A percentile compares a stretch with the other conserved stretches of the same genome.
Conservation (phyloP, 176 grass and related monocot species). For the Raddia guianensis region DNA sequence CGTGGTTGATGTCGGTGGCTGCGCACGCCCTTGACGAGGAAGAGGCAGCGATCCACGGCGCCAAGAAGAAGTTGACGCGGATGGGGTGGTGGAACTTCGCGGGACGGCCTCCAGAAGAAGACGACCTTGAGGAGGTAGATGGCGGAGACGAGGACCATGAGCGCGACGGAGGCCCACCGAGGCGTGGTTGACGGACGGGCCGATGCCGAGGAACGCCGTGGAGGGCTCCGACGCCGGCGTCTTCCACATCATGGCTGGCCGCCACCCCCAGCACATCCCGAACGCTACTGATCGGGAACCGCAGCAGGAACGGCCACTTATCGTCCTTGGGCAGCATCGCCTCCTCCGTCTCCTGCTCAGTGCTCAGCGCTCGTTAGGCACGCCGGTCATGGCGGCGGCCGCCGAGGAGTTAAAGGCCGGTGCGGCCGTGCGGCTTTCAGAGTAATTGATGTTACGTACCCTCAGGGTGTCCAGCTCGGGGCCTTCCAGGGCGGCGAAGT, state of each 20-base stretch:
- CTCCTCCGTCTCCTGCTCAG: conserved; percentile 39
- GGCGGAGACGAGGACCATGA: conserved; percentile 51
- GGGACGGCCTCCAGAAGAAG: conserved; percentile 65
- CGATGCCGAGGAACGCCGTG: conserved; percentile 54
- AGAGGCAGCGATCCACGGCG: conserved; percentile 74
- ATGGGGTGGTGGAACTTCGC: conserved; percentile 84
- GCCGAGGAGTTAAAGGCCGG: no score
- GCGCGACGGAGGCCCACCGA: conserved; percentile 61
- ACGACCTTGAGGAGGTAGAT: conserved; percentile 68
- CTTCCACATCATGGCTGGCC: conserved; percentile 89
- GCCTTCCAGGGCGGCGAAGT: conserved; percentile 79
- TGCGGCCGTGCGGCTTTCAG: no score
- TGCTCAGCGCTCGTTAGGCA: no score
- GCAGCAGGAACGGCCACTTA: conserved; percentile 83
- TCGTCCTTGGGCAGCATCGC: conserved; percentile 69
- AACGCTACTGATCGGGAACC: conserved; percentile 75
- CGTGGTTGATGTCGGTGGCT: not conserved
- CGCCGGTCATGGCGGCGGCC: no score
- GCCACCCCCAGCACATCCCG: conserved; percentile 78
- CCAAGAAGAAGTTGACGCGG: conserved; percentile 87
- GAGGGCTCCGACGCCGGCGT: conserved; percentile 47
- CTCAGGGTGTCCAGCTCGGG: conserved; percentile 84
- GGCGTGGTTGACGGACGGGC: conserved; percentile 41
- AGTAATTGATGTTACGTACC: conserved; percentile 8
- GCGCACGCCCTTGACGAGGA: conserved; percentile 55